phyloP scores from a whole-genome alignment of 345 rosid genomes.

The Pseudoturritis turrita region DNA sequence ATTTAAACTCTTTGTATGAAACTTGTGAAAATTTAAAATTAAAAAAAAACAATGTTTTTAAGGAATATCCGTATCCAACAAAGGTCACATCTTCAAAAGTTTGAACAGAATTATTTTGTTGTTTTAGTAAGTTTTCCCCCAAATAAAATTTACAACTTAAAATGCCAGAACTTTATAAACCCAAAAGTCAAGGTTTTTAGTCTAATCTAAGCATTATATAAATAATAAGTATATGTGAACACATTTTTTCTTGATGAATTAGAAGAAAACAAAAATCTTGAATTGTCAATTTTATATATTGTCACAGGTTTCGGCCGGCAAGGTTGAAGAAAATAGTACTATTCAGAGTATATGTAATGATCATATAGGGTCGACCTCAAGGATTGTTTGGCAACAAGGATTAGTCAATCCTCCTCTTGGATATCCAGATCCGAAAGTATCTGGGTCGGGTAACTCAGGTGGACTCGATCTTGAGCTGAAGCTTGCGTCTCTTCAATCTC shows the following conservation, averaged over 20 bases:
- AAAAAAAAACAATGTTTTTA: neutral
- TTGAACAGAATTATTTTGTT: neutral
- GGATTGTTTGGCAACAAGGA: conserved; percentile 21
- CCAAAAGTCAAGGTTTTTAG: neutral
- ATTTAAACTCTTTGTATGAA: neutral
- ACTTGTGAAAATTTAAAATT: neutral
- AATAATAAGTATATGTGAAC: neutral
- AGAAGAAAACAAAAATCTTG: neutral
- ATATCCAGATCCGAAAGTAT: neutral
- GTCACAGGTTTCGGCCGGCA: conserved; percentile 27
- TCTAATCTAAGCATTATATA: neutral
- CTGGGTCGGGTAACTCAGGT: conserved; percentile 13
- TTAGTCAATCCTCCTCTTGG: neutral
- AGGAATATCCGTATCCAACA: neutral
- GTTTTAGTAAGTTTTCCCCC: neutral
- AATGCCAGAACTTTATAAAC: neutral
- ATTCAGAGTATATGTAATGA: neutral
- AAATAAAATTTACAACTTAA: neutral
- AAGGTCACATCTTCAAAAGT: conserved; percentile 10
- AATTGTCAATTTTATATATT: neutral
- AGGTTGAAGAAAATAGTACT: conserved; percentile 13
- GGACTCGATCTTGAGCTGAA: conserved; percentile 33
- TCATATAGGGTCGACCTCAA: conserved; percentile 11
- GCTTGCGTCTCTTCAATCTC: conserved; percentile 27
- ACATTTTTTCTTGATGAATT: neutral